phyloP scores from a whole-genome alignment of 1,284 basidiomycete genomes.

The Vanrija humicola region DNA sequence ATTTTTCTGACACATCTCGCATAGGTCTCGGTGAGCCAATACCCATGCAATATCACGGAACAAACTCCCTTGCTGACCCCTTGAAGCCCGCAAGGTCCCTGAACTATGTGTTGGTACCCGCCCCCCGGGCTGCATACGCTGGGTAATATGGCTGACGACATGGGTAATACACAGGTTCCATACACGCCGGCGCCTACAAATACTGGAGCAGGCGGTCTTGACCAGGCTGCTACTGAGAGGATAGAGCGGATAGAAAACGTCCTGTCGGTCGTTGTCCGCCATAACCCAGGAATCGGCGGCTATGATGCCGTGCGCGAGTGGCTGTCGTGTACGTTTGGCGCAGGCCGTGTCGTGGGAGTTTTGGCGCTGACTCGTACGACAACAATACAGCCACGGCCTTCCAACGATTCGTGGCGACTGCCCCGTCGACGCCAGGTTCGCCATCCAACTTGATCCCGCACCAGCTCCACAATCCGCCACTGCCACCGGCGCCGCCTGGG shows the following conservation, averaged over 20 bases:
- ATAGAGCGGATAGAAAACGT: constrained; percentile 43
- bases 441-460: constrained; percentile 19
- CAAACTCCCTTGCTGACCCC: not conserved
- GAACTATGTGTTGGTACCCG: constrained; percentile 43
- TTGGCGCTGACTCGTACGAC: not conserved
- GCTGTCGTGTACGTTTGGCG: constrained; percentile 29
- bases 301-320: constrained; percentile 42
- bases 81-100: constrained; percentile 45
- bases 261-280: constrained; percentile 36
- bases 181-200: constrained; percentile 38
- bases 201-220: constrained; percentile 21
- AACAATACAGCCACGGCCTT: constrained; percentile 19
- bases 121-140: not conserved
- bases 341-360: not conserved
- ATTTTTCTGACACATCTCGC: not conserved
- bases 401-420: constrained; percentile 23
- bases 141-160: not conserved
- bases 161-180: constrained; percentile 32
- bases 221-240: constrained; percentile 31
- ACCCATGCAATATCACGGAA: not conserved
- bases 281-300: constrained; percentile 36
- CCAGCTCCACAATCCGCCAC: constrained; percentile 5
- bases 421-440: constrained; percentile 23
- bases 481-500: not conserved
- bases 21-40: constrained; percentile 13